Evolutionary conservation across 1,139 yeast species (phyloP), one percentile per base, ranked within the genome.

Genomic region (Magnusiomyces fungicola): DNA sequence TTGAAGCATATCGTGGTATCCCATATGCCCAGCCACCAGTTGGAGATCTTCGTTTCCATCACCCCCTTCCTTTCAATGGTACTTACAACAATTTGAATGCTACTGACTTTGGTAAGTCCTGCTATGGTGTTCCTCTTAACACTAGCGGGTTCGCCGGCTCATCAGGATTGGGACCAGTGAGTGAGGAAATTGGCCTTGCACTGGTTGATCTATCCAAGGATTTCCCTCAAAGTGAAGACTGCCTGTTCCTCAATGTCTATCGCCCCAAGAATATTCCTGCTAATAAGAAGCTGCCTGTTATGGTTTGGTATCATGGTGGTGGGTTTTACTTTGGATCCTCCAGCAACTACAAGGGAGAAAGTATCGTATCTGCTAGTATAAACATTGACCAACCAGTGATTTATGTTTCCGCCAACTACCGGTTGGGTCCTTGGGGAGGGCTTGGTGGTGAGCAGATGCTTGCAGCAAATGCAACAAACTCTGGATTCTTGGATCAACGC

Each of bases 391-490:
- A 48, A 38, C 55, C 56, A 9, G 43, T 53, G 16, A 48, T 54
- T 24, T 44, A 43, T 36, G 51, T 54, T 4, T 40, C 52, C 18
- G 16, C 47, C 16, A 46, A 47, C 43, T 68, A 68, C 50, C 60
- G 71, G 33, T 57, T 68, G 1, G 67, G 66, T 2, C 63, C 61
- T 0, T 65, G 58, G 46, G 73, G 73, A 1, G 68, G 64, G 52
- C 53, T 68, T 25, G 56, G 59, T 9, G 61, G 68, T 4, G 33
- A 50, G n/a, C 61, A 58, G 22, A 53, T 65, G 18, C 50, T 39
- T 12, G 43, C 55, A 53, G 25, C 38, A 3, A 34, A 34, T 12
- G 38, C 23, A 3, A 34, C 23, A 5, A 68, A 68, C 45, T 59
- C 54, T 27, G 71, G 70, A 1, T 51, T 69, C 3, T 55, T 61